Conservation (phyloP, 2,329 filamentous ascomycete genomes). For the Aspergillus sp. region DNA sequence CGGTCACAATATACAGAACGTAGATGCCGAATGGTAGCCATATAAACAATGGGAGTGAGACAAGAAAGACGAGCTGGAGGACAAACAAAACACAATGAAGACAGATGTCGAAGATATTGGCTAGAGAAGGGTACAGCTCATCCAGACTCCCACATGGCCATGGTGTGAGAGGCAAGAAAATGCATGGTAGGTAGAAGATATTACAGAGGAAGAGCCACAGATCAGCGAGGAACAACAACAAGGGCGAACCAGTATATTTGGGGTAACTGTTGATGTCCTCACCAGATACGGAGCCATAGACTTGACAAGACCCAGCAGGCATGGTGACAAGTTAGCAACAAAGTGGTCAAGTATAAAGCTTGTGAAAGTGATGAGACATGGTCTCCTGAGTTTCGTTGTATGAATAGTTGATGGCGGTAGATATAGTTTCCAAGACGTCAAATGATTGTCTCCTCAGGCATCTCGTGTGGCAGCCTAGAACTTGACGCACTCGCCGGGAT, state of each 20-base stretch:
- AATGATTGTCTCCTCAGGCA: not conserved
- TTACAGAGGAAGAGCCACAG: slow-evolving; percentile 35
- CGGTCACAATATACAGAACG: slow-evolving; percentile 43
- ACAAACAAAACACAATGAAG: slow-evolving; percentile 62
- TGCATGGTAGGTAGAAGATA: slow-evolving; percentile 53
- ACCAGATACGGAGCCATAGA: not conserved
- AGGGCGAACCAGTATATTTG: slow-evolving; percentile 4
- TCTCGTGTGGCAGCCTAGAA: not conserved
- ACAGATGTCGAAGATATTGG: slow-evolving; percentile 60
- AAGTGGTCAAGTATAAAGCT: not conserved
- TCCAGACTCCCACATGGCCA: slow-evolving; percentile 58
- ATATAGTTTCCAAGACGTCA: not conserved
- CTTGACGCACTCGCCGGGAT: not conserved
- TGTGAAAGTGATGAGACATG: not conserved
- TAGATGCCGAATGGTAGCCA: slow-evolving; percentile 53
- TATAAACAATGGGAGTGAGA: slow-evolving; percentile 62
- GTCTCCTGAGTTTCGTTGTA: not conserved
- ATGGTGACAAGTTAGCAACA: not conserved
- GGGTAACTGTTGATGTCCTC: not conserved
- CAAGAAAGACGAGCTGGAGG: slow-evolving; percentile 62
- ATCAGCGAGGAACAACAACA: not conserved
- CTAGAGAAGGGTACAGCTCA: slow-evolving; percentile 62
- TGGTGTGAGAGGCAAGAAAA: slow-evolving; percentile 61
- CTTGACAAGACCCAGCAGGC: not conserved
- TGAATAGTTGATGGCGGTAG: not conserved